phyloP scores from a whole-genome alignment of 768 basidiomycete genomes.

The Boletus fagicola region DNA sequence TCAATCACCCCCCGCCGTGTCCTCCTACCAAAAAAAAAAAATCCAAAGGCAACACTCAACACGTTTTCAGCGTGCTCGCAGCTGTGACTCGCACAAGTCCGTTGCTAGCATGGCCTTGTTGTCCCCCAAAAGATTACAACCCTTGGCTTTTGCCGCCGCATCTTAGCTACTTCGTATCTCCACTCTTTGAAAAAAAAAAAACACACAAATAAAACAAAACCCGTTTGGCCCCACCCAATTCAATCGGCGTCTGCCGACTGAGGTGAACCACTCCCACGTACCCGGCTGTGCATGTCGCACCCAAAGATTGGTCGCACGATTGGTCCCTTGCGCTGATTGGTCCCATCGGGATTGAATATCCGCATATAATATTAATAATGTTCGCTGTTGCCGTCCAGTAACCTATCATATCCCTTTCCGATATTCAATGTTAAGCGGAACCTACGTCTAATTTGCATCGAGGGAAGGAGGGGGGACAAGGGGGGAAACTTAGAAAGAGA shows the following conservation, averaged over 20 bases:
- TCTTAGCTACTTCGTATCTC: constrained; percentile 24
- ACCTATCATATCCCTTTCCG: constrained; percentile 2
- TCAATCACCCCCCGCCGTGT: no score
- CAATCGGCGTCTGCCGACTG: constrained; percentile 28
- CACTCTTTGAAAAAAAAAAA: constrained; percentile 3
- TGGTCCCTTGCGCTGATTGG: constrained; percentile 13
- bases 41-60: neutral
- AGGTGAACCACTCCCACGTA: constrained; percentile 22
- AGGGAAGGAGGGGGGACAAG: neutral
- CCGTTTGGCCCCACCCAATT: constrained; percentile 21
- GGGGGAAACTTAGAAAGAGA: neutral
- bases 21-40: neutral
- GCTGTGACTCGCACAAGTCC: constrained; percentile 11
- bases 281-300: constrained; percentile 26
- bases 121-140: constrained; percentile 15
- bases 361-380: constrained; percentile 2
- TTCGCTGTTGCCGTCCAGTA: neutral
- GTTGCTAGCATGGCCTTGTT: constrained; percentile 17
- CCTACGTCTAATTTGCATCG: constrained; percentile 15
- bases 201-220: neutral
- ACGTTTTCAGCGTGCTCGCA: constrained; percentile 4
- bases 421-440: constrained; percentile 7
- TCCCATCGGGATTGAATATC: constrained; percentile 9
- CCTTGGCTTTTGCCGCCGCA: constrained; percentile 6
- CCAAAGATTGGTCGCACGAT: constrained; percentile 24